Evolutionary conservation across 441 rosid genomes (phyloP).

Genomic region (Populus hybrid): DNA sequence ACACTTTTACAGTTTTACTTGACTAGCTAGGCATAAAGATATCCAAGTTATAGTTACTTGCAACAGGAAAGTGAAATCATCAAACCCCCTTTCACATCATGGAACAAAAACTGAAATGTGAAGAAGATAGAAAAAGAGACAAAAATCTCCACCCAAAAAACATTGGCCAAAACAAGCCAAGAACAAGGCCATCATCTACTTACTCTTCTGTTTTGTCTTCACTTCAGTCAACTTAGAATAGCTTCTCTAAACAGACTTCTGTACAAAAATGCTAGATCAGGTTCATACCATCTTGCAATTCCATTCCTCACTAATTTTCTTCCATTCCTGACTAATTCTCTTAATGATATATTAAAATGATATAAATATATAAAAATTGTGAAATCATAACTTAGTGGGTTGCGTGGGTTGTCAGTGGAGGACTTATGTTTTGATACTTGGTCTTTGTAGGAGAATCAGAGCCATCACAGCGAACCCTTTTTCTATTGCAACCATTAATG

Average conservation of each 20-base stretch:
- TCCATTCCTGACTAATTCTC: no score
- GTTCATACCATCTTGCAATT: constrained; percentile 28
- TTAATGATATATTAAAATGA: constrained; percentile 21
- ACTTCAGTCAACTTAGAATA: constrained; percentile 22
- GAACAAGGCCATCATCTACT: constrained; percentile 9
- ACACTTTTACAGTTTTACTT: neutral
- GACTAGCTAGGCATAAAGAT: neutral
- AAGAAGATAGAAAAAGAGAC: neutral
- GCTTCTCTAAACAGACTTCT: constrained; percentile 35
- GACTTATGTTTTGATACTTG: constrained; percentile 58
- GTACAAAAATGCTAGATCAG: constrained; percentile 50
- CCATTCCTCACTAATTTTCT: constrained; percentile 22
- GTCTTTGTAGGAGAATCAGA: constrained; percentile 52
- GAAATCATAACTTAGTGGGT: constrained; percentile 19
- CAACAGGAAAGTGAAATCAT: constrained; percentile 20
- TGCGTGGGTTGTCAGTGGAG: constrained; percentile 42
- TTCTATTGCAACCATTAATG: constrained; percentile 43
- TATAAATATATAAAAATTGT: constrained; percentile 18
- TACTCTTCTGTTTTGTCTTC: constrained; percentile 2
- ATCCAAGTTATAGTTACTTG: constrained; percentile 16
- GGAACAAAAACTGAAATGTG: constrained; percentile 11
- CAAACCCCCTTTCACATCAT: constrained; percentile 26
- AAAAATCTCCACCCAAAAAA: constrained; percentile 22
- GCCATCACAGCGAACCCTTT: constrained; percentile 56
- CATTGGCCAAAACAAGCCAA: constrained; percentile 21